Evolutionary conservation across 441 rosid species (phyloP).

Genomic region (Rhodomyrtus psidioides): DNA sequence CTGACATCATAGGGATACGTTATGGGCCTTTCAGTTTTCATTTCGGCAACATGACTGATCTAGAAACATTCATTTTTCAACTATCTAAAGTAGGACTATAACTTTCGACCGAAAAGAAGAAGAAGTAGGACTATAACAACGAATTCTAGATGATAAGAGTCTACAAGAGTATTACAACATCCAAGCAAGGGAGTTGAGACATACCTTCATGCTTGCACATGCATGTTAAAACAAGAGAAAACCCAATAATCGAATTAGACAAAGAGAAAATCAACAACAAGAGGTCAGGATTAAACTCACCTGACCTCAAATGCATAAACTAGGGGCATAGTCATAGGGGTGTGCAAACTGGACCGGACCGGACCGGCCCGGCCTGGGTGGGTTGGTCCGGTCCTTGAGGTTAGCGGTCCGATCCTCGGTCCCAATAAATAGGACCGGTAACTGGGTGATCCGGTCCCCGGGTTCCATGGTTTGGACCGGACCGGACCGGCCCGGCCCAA

Average conservation of each 20-base stretch:
- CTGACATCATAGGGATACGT: accelerated
- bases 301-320: not conserved
- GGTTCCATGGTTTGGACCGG: too few relatives aligned
- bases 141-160: not conserved
- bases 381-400: too few relatives aligned
- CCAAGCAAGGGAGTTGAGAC: not conserved
- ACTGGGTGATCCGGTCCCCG: too few relatives aligned
- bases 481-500: too few relatives aligned
- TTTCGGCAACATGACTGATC: not conserved
- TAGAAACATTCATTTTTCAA: not conserved
- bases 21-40: not conserved
- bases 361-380: too few relatives aligned
- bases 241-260: not conserved
- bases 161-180: not conserved
- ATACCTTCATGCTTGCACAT: not conserved
- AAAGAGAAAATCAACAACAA: not conserved
- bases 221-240: not conserved
- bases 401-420: too few relatives aligned
- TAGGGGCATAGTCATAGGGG: too few relatives aligned
- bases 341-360: too few relatives aligned
- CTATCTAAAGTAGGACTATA: not conserved
- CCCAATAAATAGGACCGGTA: too few relatives aligned
- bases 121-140: not conserved
- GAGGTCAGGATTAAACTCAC: not conserved
- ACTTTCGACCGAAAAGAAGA: too few relatives aligned